Base-by-base conservation (phyloP, 345 rosid genomes). In the Sisymbrium altissimum region DNA sequence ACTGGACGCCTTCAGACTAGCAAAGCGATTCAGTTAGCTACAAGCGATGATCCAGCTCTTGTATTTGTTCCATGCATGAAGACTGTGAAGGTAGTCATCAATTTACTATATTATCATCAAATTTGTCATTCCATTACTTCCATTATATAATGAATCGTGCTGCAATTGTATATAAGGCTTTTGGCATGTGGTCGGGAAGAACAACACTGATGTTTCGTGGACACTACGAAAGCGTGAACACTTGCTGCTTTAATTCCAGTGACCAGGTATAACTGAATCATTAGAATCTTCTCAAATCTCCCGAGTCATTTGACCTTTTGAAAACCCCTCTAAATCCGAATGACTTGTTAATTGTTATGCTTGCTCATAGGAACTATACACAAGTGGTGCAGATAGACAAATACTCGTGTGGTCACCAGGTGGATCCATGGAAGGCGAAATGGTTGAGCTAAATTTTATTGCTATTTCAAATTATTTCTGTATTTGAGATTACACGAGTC, bases 341-440 rank as follows among this genome's bases (percentile, higher is more conserved):
- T 59, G 56, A 17, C 7, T 45, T 77, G 66, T 44, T 29, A 17
- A 5, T 45, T 77, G 66, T 44, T 29, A 71, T 72, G 18, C 35
- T 36, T 62, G 49, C 32, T 48, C 62, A 33, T 83, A 88, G 97
- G 97, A 92, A 79, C 79, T 95, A 59, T 95, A 88, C 84, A 86
- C 97, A 2, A 89, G 97, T 40, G 88, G 97, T 41, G 79, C 65
- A 68, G 97, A 92, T 79, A 79, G 92, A 76, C 88, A 89, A 75
- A 95, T 88, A 78, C 96, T 92, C 41, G 92, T 87, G 21, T 95
- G 99, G 97, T 92, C 97, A 72, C 91, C 96, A 32, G 39, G 83
- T 55, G 76, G 79, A 72, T 62, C 68, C 68, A 45, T 70, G 46
- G 71, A 84, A 3, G 75, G 72, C 40, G 97, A 86, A 84, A 66